Base-by-base conservation (phyloP, 345 rosid species). In the Citrus glauca region DNA sequence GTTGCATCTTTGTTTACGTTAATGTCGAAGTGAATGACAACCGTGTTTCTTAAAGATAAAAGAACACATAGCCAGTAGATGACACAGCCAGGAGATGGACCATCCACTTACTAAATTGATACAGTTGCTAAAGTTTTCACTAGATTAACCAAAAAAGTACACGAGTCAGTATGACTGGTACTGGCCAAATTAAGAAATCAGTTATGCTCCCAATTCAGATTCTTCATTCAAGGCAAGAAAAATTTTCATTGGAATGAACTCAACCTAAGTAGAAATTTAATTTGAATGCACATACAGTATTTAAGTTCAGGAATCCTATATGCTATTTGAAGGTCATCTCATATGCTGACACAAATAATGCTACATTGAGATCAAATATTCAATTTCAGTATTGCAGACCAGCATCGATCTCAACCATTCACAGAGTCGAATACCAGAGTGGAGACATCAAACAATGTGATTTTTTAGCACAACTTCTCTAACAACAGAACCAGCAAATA, bases 21-120 rank as follows among this genome's bases (percentile, higher is more conserved):
- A 24, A 65, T 63, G 28, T n/a, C 27, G 14, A 19, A 69, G 63
- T 63, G 56, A 66, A 64, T 50, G 28, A 19, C 35, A 40, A 24
- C 57, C 65, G 68, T 50, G 63, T n/a, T 76, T 64, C 55, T 27
- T 66, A 67, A 77, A 71, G 27, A 77, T 63, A 40, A 72, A 56
- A n/a, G n/a, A 48, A 56, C 37, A 38, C 30, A 57, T 59, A 72
- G 59, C 28, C 57, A 53, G 7, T 22, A 62, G 28, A 30, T 24
- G 55, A 32, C 33, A 57, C 59, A 72, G 59, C 28, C 57, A 53
- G 7, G 57, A 62, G 28, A 30, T 24, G 55, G 55, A 74, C 38
- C 25, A 60, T 25, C 57, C 55, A 62, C 22, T 74, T 66, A 28
- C 35, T 59, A 27, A 13, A 57, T 64, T 20, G 59, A 45, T 19